Base-by-base conservation (phyloP, 352 stramenopile species). In the Phytophthora sp. region DNA sequence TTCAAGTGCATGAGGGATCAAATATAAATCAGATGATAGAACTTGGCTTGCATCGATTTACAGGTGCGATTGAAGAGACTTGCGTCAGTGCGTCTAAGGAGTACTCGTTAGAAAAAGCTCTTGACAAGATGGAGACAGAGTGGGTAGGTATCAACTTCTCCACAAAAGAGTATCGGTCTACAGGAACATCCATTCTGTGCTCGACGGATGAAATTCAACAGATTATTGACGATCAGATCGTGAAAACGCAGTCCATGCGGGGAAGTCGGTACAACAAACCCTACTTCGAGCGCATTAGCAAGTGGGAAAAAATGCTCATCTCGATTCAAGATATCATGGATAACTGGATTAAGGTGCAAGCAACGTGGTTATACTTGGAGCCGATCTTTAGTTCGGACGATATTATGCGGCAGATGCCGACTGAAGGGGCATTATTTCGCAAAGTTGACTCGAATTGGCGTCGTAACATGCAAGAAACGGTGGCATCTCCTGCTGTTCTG, bases 211-310 rank as follows among this genome's bases (percentile, higher is more conserved):
- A 98, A 46, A 96, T 98, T 63, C 88, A 98, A 54, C 85, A 95
- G 54, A 90, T 98, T 55, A 91, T 98, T 17, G 91, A 98, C 48
- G 94, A 98, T 66, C 94, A 98, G 72, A 97, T 98, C 37, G 91
- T 98, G 21, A 98, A 98, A 74, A 97, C 92, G 0, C 93, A 98
- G 72, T 97, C 94, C 15, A 98, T 98, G 92, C 84, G 91, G 24
- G 92, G 94, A 2, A 96, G 82, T 53, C 88, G 90, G 2, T 98
- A 97, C 69, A 97, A 98, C 66, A 92, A 97, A 28, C 89, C 93
- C 7, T 97, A 98, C 67, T 82, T 98, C 53, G 77, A 94, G 38
- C 73, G 88, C 11, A 95, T 97, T 34, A 78, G 71, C 39, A 75
- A 74, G 41, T 98, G 93, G 92, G 92, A 98, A 62, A 90, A 95